Evolutionary conservation across 2,329 filamentous ascomycete genomes (phyloP).

Genomic region (Ascochyta pisi): DNA sequence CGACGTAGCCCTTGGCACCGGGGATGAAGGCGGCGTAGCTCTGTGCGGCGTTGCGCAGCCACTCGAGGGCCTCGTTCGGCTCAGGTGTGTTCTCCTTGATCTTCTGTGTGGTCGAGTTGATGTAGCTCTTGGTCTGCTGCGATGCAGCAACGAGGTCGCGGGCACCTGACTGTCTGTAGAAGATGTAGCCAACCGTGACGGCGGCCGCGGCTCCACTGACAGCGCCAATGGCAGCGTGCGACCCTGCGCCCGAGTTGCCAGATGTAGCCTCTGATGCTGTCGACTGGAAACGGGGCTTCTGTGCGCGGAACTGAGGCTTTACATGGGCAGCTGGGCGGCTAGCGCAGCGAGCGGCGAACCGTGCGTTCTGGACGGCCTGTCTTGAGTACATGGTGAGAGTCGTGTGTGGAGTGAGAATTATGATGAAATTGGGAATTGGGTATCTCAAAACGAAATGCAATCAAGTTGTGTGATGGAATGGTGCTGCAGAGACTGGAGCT

Average conservation of each 20-base stretch:
- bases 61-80: constrained; percentile 70
- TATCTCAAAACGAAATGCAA: constrained; percentile 9
- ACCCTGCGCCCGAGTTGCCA: constrained; percentile 35
- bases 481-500: constrained; percentile 1
- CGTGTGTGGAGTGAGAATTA: constrained; percentile 15
- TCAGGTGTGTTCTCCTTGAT: constrained; percentile 69
- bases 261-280: constrained; percentile 32
- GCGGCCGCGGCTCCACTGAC: constrained; percentile 58
- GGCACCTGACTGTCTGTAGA: constrained; percentile 62
- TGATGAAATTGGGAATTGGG: background rate
- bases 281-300: constrained; percentile 44
- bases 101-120: constrained; percentile 65
- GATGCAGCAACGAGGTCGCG: constrained; percentile 57
- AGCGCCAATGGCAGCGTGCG: constrained; percentile 56
- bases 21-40: constrained; percentile 76
- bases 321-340: constrained; percentile 34
- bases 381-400: constrained; percentile 40
- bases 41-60: constrained; percentile 70
- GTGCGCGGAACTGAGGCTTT: constrained; percentile 37
- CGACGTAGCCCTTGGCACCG: constrained; percentile 72
- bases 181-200: constrained; percentile 57
- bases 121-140: constrained; percentile 66
- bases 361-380: constrained; percentile 42
- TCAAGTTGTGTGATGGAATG: constrained; percentile 7
- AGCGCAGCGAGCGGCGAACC: constrained; percentile 38